These are phyloP conservation scores for Penicillium sclerotiorum DNA, from an alignment of 2,329 filamentous ascomycete genomes.

Conservation along the genomic window DNA sequence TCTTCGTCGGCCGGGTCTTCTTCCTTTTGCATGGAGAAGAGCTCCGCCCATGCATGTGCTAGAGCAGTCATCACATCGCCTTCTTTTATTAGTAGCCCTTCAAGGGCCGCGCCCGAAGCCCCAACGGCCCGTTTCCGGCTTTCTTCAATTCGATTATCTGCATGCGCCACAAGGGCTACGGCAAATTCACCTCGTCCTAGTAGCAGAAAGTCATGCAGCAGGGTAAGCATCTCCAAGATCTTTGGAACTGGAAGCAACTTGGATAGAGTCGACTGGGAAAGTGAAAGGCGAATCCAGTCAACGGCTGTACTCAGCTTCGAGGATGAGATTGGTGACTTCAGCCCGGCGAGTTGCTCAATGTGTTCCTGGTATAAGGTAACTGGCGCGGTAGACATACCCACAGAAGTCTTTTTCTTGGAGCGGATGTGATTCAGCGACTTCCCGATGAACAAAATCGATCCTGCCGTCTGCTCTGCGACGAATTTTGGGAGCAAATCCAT, in stretches of 20 bases:
- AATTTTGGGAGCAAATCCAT: conserved; percentile 73
- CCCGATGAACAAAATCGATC: conserved; percentile 87
- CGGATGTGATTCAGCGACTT: conserved; percentile 84
- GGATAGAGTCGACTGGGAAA: conserved; percentile 82
- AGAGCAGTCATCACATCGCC: conserved; percentile 80
- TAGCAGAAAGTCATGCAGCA: conserved; percentile 85
- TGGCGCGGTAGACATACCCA: conserved; percentile 52
- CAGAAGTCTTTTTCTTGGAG: conserved; percentile 47
- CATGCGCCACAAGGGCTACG: conserved; percentile 79
- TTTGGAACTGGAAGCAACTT: conserved; percentile 76
- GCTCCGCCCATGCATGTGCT: conserved; percentile 73
- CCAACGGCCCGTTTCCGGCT: conserved; percentile 65
- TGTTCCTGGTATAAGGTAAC: conserved; percentile 52
- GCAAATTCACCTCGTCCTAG: conserved; percentile 90
- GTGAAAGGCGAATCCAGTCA: conserved; percentile 72
- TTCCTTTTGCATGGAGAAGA: conserved; percentile 75
- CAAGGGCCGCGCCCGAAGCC: conserved; percentile 61
- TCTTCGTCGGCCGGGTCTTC: conserved; percentile 75
- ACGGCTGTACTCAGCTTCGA: conserved; percentile 72
- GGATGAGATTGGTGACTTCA: conserved; percentile 74
- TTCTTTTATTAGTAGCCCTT: conserved; percentile 75
- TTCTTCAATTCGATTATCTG: conserved; percentile 75
- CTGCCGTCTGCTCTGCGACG: conserved; percentile 71
- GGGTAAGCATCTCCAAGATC: conserved; percentile 73
- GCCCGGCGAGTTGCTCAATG: conserved; percentile 63